Base-by-base conservation (phyloP, 768 basidiomycete species). In the Boletus edulis region DNA sequence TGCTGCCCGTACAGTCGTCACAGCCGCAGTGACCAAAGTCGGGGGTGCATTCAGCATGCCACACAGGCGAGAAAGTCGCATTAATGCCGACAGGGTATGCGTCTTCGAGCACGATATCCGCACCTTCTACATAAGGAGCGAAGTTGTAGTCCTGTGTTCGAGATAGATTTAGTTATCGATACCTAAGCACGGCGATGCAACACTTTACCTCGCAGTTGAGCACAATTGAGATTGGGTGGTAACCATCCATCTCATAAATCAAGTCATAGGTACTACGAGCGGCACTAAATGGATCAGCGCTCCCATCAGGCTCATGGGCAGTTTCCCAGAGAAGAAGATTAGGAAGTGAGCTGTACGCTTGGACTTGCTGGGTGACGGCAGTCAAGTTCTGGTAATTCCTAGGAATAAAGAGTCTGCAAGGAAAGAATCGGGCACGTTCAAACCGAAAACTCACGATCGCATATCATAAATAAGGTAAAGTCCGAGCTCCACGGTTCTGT, bases 391-490 rank as follows among this genome's bases (percentile, higher is more conserved):
- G 78, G 69, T 90, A 91, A 4, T 76, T 76, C 77, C 73, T 73
- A 54, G 5, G 35, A 18, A 34, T 8, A 40, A 20, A 24, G 9
- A 3, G 24, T 17, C 15, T 12, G 24, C 46, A 2, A 59, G 49
- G 6, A 18, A 27, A 13, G 18, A 11, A 29, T 7, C 34, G 34
- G 34, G 14, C 4, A 11, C 22, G 31, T 4, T 38, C 22, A 20
- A 47, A 17, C 9, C 1, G 12, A 32, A 20, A 7, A 50, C 73
- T 43, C 29, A 81, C 81, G 67, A 70, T 62, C 89, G 79, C 88
- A 93, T 87, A 62, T 92, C 89, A 60, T 88, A 91, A 78, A 91
- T 84, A 32, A 92, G 69, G 62, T 86, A 91, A 4, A 83, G 57
- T 34, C 66, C 66, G 5, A 63, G 53, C 18, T 59, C 59, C 10